phyloP scores from a whole-genome alignment of 805 yeast species.

The Lipomyces starkeyi region DNA sequence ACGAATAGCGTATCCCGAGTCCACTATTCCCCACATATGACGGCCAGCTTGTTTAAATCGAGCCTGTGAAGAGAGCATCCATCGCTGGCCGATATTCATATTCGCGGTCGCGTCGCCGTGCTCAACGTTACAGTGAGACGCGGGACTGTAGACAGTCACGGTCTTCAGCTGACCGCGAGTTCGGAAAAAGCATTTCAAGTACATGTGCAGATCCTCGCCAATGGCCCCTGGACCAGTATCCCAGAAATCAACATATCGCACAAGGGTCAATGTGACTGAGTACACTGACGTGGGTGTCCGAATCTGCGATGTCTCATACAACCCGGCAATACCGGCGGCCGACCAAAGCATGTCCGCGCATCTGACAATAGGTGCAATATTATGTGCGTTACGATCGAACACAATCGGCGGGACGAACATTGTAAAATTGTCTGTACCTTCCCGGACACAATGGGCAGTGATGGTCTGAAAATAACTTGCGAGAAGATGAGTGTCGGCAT shows the following conservation, averaged over 20 bases:
- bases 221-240: conserved; percentile 38
- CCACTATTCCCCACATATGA: conserved; percentile 40
- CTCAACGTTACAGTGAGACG: conserved; percentile 39
- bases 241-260: conserved; percentile 37
- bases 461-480: conserved; percentile 29
- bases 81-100: conserved; percentile 4
- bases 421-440: conserved; percentile 9
- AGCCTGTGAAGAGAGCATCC: conserved; percentile 30
- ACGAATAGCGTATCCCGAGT: conserved; percentile 36
- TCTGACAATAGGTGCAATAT: conserved; percentile 34
- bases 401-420: conserved; percentile 37
- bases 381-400: conserved; percentile 39
- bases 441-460: conserved; percentile 11
- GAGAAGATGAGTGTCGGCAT: conserved; percentile 39
- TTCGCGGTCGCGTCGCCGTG: conserved; percentile 12
- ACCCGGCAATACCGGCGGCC: conserved; percentile 37
- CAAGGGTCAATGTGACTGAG: conserved; percentile 34
- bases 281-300: conserved; percentile 38
- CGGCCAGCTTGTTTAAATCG: conserved; percentile 38
- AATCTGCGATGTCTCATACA: conserved; percentile 30
- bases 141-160: conserved; percentile 35
- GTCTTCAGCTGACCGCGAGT: conserved; percentile 32
- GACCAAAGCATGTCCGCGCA: conserved; percentile 40
- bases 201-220: conserved; percentile 40
- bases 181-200: conserved; percentile 32